These are phyloP conservation scores for Lactifluus subvellereus DNA, from an alignment of 768 basidiomycete genomes.

Conservation along the genomic window DNA sequence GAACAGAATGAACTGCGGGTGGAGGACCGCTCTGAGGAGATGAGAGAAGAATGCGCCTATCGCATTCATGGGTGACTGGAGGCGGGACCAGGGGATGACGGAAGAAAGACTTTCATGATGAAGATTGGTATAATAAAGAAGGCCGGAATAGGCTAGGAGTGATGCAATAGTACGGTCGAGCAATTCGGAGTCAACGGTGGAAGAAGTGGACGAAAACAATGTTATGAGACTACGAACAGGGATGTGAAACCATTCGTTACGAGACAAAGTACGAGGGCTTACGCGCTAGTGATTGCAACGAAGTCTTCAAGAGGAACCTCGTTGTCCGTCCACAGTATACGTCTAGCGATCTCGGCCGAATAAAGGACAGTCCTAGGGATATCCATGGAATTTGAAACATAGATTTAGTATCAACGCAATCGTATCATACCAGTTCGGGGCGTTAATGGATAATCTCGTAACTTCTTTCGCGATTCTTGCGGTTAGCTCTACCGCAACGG, in stretches of 20 bases:
- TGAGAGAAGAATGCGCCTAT: constrained; percentile 71
- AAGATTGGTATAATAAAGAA: constrained; percentile 71
- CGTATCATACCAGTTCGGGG: constrained; percentile 76
- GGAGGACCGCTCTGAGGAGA: constrained; percentile 29
- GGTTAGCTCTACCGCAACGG: constrained; percentile 82
- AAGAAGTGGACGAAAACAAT: constrained; percentile 64
- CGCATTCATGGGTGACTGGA: constrained; percentile 41
- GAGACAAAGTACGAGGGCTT: constrained; percentile 30
- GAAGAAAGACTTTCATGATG: constrained; percentile 77
- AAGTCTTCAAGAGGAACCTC: constrained; percentile 79
- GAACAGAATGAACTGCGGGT: constrained; percentile 40
- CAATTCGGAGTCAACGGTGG: constrained; percentile 52
- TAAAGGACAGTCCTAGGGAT: constrained; percentile 74
- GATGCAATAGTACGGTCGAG: constrained; percentile 39
- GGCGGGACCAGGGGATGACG: constrained; percentile 60
- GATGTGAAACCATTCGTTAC: background rate
- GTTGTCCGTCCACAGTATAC: constrained; percentile 74
- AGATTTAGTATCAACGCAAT: background rate
- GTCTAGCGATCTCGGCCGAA: constrained; percentile 83
- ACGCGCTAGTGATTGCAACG: constrained; percentile 84
- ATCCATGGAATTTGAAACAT: background rate
- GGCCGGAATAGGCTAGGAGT: constrained; percentile 81
- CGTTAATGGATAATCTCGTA: constrained; percentile 74
- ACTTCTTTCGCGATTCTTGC: constrained; percentile 63
- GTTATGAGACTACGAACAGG: constrained; percentile 65